Evolutionary conservation across 768 basidiomycete species (phyloP).

Genomic region (Kwoniella sp.): DNA sequence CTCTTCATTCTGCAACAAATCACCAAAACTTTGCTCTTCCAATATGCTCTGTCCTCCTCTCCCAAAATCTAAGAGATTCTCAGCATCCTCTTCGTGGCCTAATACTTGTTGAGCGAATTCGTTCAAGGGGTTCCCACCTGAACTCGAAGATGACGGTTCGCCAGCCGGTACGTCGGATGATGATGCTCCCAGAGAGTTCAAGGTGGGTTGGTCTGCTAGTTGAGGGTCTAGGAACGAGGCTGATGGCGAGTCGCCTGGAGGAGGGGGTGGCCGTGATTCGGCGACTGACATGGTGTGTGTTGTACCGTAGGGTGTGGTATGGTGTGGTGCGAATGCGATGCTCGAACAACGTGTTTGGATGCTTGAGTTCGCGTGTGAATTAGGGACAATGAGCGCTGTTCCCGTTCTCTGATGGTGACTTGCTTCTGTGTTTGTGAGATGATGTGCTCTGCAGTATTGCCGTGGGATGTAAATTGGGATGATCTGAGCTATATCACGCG

Average conservation of each 20-base stretch:
- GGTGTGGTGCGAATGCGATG: no score
- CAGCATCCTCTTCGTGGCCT: conserved; percentile 18
- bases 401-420: no score
- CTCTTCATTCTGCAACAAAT: conserved; percentile 27
- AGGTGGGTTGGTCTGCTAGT: conserved; percentile 17
- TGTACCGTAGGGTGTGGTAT: neutral
- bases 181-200: conserved; percentile 17
- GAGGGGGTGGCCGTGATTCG: neutral
- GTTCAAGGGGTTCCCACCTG: conserved; percentile 28
- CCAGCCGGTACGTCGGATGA: conserved; percentile 2
- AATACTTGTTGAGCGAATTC: conserved; percentile 42
- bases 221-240: conserved; percentile 29
- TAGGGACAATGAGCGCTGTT: no score
- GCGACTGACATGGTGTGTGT: conserved; percentile 13
- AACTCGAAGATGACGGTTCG: neutral
- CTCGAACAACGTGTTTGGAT: neutral
- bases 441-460: no score
- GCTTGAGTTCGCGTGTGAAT: neutral
- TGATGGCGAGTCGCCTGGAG: conserved; percentile 1
- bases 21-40: conserved; percentile 26
- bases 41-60: conserved; percentile 11
- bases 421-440: no score
- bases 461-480: neutral
- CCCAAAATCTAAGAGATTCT: conserved; percentile 25
- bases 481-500: neutral